Evolutionary conservation across 306 rosid species (phyloP).

Genomic region (Vicia sativa): DNA sequence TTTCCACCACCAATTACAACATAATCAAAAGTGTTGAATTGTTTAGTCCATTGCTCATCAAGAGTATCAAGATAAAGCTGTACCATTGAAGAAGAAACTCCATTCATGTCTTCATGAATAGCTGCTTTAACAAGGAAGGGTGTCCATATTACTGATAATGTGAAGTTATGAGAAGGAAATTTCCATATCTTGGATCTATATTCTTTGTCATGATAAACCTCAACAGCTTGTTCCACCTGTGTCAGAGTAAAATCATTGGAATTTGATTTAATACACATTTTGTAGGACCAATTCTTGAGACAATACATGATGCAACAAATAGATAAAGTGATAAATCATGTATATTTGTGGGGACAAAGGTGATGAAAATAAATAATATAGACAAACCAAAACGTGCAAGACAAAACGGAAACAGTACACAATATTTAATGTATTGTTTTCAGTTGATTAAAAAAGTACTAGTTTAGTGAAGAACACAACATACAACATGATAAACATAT

Average conservation of each 20-base stretch:
- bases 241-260: conserved; percentile 39
- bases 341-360: conserved; percentile 31
- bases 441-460: too few relatives aligned
- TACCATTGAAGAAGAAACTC: conserved; percentile 67
- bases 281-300: conserved; percentile 35
- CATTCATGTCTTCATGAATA: conserved; percentile 69
- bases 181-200: conserved; percentile 82
- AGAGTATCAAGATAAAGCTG: conserved; percentile 72
- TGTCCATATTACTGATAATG: conserved; percentile 82
- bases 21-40: conserved; percentile 52
- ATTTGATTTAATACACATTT: conserved; percentile 26
- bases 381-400: conserved; percentile 5
- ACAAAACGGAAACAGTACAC: neutral
- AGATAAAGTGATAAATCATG: conserved; percentile 13
- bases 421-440: too few relatives aligned
- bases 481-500: neutral
- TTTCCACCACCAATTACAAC: conserved; percentile 72
- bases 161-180: conserved; percentile 76
- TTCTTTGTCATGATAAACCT: conserved; percentile 83
- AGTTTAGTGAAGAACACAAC: conserved; percentile 5
- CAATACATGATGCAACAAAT: conserved; percentile 24
- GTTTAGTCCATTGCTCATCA: conserved; percentile 60
- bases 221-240: conserved; percentile 81
- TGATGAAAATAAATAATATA: neutral
- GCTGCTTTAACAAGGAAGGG: conserved; percentile 81